These are phyloP conservation scores for Arxiozyma heterogenica DNA, from an alignment of 1,139 yeast genomes.

Conservation along the genomic window DNA sequence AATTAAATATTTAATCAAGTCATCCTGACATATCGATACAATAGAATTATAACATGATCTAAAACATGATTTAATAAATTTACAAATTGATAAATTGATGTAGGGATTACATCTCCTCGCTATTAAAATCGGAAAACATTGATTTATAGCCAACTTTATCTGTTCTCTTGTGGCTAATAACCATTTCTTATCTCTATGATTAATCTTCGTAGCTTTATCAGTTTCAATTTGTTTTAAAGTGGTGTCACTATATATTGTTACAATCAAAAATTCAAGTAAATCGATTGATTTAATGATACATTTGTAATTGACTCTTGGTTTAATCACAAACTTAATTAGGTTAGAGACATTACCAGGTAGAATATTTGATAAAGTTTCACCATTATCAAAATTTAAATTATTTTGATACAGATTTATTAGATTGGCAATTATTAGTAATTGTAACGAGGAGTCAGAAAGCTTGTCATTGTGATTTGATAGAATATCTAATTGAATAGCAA, in stretches of 20 bases:
- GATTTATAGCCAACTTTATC: constrained; percentile 33
- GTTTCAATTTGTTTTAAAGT: constrained; percentile 21
- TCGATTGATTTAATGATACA: constrained; percentile 32
- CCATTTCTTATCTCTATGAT: constrained; percentile 52
- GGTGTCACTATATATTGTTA: constrained; percentile 36
- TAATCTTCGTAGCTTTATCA: neutral
- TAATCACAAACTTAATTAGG: constrained; percentile 37
- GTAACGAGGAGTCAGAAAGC: constrained; percentile 31
- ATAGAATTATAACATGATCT: neutral
- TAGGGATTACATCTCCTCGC: constrained; percentile 16
- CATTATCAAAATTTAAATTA: constrained; percentile 32
- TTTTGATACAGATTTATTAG: constrained; percentile 32
- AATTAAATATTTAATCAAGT: neutral
- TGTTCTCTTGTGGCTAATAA: constrained; percentile 55
- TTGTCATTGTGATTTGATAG: constrained; percentile 22
- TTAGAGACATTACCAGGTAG: constrained; percentile 51
- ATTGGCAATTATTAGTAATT: constrained; percentile 32
- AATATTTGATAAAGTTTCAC: constrained; percentile 44
- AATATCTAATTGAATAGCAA: constrained; percentile 38
- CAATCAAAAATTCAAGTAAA: constrained; percentile 31
- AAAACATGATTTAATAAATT: neutral
- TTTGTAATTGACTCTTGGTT: constrained; percentile 34
- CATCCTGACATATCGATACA: neutral
- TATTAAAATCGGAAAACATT: constrained; percentile 34
- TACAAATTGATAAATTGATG: neutral